Evolutionary conservation across 169 alveolate genomes (phyloP), one percentile per base, ranked within the genome.

Genomic region (Ichthyophthirius multifiliis): DNA sequence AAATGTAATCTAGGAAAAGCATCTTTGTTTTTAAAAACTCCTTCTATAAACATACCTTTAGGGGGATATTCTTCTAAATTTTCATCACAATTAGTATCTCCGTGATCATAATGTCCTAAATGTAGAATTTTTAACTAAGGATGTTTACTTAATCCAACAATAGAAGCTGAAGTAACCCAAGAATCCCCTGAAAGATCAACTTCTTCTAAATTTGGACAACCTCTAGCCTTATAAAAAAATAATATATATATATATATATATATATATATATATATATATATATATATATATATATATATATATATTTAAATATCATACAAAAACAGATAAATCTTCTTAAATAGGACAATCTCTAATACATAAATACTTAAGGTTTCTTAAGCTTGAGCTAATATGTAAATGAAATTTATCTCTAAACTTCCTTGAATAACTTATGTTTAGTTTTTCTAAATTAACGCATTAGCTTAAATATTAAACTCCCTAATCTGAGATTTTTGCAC

Each of bases 81-180:
- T 35, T 80, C 83, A 74, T 83, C 86, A 64, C 94, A 89, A 31
- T 89, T 83, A 15, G 83, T 76, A 75, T 89, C 94, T n/a, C 91
- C 87, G 55, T 89, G 94, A 16, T 89, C 92, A 74, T 85, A 89
- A 64, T 89, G 94, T 6, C 94, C 94, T 41, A 89, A 37, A 78
- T 87, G 91, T 31, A 78, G 83, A 12, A 86, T 76, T 74, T 63
- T 76, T 43, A 89, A 48, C 63, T 85, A 83, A 27, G 71, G 64
- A 74, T 89, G 94, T 45, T 85, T 85, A 34, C 87, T 83, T 16
- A 89, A 23, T 4, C 94, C 94, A 3, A 75, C 65, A 0, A 89
- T 73, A 47, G 86, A 86, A 0, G 63, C 67, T 27, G 75, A 31
- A 41, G 87, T 85, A 1, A 89, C 92, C 94, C 94, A 89, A 5